These are phyloP conservation scores for Colletotrichum magnum DNA, from an alignment of 2,329 filamentous ascomycete genomes.

Conservation along the genomic window DNA sequence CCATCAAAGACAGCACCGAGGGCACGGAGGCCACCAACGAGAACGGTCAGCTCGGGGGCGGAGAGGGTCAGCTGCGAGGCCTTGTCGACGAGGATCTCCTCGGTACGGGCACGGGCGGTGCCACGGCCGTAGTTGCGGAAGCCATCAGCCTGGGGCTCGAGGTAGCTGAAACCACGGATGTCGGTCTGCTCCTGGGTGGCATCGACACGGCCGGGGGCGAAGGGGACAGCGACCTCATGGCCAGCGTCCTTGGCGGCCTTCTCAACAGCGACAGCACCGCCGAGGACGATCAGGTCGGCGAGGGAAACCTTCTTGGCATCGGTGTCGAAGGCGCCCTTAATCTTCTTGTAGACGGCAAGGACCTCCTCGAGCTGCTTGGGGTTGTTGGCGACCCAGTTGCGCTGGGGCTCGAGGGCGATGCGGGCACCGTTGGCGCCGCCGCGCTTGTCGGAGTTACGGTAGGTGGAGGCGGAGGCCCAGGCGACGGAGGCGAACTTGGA, in stretches of 20 bases:
- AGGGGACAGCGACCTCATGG: slow-evolving; percentile 72
- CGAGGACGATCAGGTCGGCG: slow-evolving; percentile 85
- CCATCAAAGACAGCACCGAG: slow-evolving; percentile 81
- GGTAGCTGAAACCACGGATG: slow-evolving; percentile 71
- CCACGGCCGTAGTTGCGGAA: slow-evolving; percentile 85
- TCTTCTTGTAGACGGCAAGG: slow-evolving; percentile 70
- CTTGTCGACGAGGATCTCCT: slow-evolving; percentile 80
- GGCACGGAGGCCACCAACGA: slow-evolving; percentile 80
- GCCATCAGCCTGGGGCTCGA: slow-evolving; percentile 78
- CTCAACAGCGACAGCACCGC: slow-evolving; percentile 79
- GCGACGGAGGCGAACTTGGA: slow-evolving; percentile 76
- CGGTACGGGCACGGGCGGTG: slow-evolving; percentile 71
- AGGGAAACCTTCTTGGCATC: slow-evolving; percentile 79
- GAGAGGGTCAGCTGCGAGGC: slow-evolving; percentile 80
- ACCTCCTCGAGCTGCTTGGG: slow-evolving; percentile 75
- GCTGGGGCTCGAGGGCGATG: slow-evolving; percentile 80
- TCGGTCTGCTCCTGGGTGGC: slow-evolving; percentile 82
- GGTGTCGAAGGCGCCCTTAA: slow-evolving; percentile 78
- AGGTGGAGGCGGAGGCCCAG: slow-evolving; percentile 80
- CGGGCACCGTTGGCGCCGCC: slow-evolving; percentile 86
- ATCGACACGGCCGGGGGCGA: slow-evolving; percentile 80
- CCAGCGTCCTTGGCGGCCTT: slow-evolving; percentile 71
- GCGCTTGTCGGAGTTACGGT: slow-evolving; percentile 84
- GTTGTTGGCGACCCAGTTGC: slow-evolving; percentile 82
- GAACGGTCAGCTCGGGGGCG: slow-evolving; percentile 78